Conservation (phyloP, 1,284 basidiomycete genomes). For the Singerocomus rubriflavus region DNA sequence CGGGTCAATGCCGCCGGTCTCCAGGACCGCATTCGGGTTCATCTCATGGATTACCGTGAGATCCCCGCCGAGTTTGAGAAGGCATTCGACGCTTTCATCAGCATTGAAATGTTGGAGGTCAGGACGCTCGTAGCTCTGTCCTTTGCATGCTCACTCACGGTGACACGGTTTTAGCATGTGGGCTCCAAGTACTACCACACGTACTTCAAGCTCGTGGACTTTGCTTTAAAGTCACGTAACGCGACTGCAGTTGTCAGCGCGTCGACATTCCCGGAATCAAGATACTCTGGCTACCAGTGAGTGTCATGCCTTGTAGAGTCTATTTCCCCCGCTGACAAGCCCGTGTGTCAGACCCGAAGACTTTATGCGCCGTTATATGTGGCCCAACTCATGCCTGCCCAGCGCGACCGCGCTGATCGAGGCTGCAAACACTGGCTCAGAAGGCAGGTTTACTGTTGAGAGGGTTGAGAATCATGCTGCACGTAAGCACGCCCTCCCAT, state of each 20-base stretch:
- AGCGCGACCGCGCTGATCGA: conserved; percentile 74
- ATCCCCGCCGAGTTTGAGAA: conserved; percentile 74
- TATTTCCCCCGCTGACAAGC: conserved; percentile 6
- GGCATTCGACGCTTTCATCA: conserved; percentile 84
- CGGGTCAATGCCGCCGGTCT: conserved; percentile 73
- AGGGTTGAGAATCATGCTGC: conserved; percentile 85
- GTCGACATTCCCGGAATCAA: conserved; percentile 82
- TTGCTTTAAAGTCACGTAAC: conserved; percentile 67
- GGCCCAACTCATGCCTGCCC: conserved; percentile 88
- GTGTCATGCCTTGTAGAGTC: conserved; percentile 26
- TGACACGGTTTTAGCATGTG: conserved; percentile 48
- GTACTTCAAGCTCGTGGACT: conserved; percentile 82
- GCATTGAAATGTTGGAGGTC: conserved; percentile 90
- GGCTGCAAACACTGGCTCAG: conserved; percentile 60
- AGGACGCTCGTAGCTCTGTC: conserved; percentile 12
- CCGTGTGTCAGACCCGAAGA: conserved; percentile 63
- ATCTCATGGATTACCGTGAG: conserved; percentile 85
- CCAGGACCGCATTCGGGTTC: conserved; percentile 70
- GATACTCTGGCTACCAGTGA: conserved; percentile 66
- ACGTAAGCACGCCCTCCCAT: conserved; percentile 43
- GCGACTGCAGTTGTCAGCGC: conserved; percentile 76
- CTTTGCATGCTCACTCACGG: conserved; percentile 7
- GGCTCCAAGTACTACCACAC: conserved; percentile 67
- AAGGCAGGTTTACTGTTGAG: conserved; percentile 78
- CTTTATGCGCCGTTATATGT: conserved; percentile 90